These are phyloP conservation scores for Marasmius sp. DNA, from an alignment of 1,284 basidiomycete genomes.

Conservation along the genomic window DNA sequence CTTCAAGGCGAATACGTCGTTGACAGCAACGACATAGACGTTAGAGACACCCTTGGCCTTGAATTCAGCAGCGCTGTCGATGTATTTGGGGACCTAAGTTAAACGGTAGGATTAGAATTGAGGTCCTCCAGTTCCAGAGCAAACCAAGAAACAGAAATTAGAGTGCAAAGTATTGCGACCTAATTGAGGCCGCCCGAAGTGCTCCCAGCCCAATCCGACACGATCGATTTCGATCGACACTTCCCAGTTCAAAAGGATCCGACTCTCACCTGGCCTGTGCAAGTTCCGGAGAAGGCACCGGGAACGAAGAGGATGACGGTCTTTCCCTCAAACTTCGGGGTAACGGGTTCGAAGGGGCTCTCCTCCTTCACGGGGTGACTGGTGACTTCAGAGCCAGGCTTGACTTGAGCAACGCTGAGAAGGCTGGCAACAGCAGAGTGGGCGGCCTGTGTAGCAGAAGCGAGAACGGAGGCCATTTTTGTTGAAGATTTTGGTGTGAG, in stretches of 20 bases:
- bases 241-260: not conserved
- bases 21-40: constrained; percentile 70
- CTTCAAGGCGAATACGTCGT: constrained; percentile 71
- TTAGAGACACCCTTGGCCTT: constrained; percentile 67
- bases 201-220: constrained; percentile 35
- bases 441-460: constrained; percentile 46
- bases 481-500: not conserved
- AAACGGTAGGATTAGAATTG: not conserved
- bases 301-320: constrained; percentile 67
- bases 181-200: constrained; percentile 16
- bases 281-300: constrained; percentile 56
- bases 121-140: not conserved
- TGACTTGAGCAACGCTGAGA: constrained; percentile 46
- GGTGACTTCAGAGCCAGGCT: constrained; percentile 48
- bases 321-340: constrained; percentile 61
- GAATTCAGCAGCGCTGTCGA: constrained; percentile 61
- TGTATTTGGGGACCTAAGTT: constrained; percentile 65
- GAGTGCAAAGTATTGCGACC: too few relatives aligned
- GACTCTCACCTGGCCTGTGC: constrained; percentile 2
- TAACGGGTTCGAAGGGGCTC: constrained; percentile 48
- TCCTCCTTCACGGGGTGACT: constrained; percentile 55
- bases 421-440: constrained; percentile 54
- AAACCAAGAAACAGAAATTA: too few relatives aligned
- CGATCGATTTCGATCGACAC: not conserved
- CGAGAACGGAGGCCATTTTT: constrained; percentile 48